Base-by-base conservation (phyloP, 495 filamentous ascomycete genomes). In the Aspergillus hancockii region DNA sequence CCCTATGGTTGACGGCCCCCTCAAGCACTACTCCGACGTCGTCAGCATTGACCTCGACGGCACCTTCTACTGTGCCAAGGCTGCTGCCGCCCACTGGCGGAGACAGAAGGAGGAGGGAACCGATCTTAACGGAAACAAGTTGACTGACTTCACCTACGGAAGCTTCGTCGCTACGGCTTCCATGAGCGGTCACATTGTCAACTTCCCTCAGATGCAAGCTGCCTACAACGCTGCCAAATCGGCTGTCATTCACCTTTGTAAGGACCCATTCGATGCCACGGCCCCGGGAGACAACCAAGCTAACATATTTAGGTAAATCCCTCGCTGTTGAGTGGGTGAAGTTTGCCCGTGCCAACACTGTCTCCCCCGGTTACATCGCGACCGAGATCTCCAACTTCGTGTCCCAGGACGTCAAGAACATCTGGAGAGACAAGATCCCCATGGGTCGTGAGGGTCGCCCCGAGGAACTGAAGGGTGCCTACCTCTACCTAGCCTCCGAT, bases 171-270 rank as follows among this genome's bases (percentile, higher is more conserved):
- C 87, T 22, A 94, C 90, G 7, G 83, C 90, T 3, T 89, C 85
- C 63, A 93, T 93, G 84, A 88, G 84, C 70, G 90, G 88, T 3
- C 90, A 93, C 71, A 90, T 96, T 63, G 89, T 87, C 65, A 96
- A 96, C 66, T 84, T 93, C 55, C 92, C 93, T 16, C 91, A 96
- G 75, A 67, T 91, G 61, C 92, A 96, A 72, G 81, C 88, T 10
- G 84, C 88, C 19, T 97, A 97, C 71, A 97, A 96, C 64, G 88
- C 90, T 5, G 89, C 90, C 38, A 97, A 97, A 77, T 88, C 91
- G 12, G 92, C 83, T 12, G 83, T 93, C 18, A 88, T 90, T 52
- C 92, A 96, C 59, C 80, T 94, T n/a, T 90, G 88, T 86, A 83
- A 61, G 79, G 79, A 45, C 8, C 47, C 8, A 41, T 18, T 41